phyloP scores from a whole-genome alignment of 2,329 filamentous ascomycete genomes.

The Sarocladiaceae sp. region DNA sequence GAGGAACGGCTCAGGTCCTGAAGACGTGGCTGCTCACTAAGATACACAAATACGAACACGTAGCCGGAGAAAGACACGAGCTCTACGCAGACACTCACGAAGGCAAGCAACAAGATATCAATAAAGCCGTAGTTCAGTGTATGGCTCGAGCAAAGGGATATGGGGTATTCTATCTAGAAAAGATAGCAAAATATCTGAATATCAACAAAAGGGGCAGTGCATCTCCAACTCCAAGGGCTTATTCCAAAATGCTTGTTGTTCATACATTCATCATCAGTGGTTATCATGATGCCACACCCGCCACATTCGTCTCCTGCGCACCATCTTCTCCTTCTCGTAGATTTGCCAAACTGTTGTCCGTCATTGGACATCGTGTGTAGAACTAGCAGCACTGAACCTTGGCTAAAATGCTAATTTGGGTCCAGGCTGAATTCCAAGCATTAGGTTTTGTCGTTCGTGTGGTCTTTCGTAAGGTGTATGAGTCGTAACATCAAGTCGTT shows the following conservation, averaged over 20 bases:
- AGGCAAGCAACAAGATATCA: background rate
- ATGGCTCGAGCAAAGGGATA: constrained; percentile 10
- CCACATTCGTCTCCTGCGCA: too few relatives aligned
- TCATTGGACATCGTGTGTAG: too few relatives aligned
- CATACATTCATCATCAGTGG: constrained; percentile 10
- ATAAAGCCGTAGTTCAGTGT: background rate
- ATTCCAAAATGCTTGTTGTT: background rate
- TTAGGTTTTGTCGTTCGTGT: background rate
- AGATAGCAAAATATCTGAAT: constrained; percentile 19
- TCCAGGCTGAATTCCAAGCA: background rate
- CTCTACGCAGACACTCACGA: background rate
- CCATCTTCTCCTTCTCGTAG: too few relatives aligned
- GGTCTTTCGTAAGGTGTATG: background rate
- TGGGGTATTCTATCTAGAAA: constrained; percentile 39
- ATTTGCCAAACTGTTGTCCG: too few relatives aligned
- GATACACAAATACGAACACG: constrained; percentile 8
- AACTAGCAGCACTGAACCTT: background rate
- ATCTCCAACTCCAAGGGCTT: background rate
- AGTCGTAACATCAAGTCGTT: background rate
- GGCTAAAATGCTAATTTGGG: background rate
- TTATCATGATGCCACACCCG: constrained; percentile 6
- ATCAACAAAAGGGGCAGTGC: constrained; percentile 3
- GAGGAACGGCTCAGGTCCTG: constrained; percentile 49
- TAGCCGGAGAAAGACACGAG: background rate
- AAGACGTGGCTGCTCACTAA: constrained; percentile 31